A percentile compares a stretch with the other conserved stretches of the same genome.
These are phyloP conservation scores for Exidia glandulosa DNA, from an alignment of 768 basidiomycete genomes.

Conservation along the genomic window DNA sequence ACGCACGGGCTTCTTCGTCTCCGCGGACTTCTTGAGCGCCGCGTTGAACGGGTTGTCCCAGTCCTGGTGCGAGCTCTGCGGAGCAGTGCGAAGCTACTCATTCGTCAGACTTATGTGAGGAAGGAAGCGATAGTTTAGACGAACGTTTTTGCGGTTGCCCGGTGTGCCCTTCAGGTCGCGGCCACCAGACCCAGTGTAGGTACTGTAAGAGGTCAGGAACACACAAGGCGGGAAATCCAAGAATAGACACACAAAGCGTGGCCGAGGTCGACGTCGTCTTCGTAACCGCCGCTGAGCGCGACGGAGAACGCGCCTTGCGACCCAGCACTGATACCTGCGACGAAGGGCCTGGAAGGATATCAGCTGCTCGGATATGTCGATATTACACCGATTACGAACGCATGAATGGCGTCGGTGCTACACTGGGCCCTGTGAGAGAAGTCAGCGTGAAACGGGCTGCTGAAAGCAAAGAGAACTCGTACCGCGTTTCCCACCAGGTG, in stretches of 20 bases:
- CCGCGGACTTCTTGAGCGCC: slow-evolving; percentile 62
- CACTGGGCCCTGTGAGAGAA: slow-evolving; percentile 38
- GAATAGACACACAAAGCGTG: slow-evolving; percentile 60
- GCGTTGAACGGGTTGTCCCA: slow-evolving; percentile 68
- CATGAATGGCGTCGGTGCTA: slow-evolving; percentile 71
- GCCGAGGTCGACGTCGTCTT: slow-evolving; percentile 74
- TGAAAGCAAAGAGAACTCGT: slow-evolving; percentile 13
- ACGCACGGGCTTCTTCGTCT: slow-evolving; percentile 72
- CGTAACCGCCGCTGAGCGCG: slow-evolving; percentile 81
- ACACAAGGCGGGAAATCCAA: not conserved
- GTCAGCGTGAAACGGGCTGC: not conserved
- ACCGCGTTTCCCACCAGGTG: slow-evolving; percentile 71
- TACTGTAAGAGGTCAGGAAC: slow-evolving; percentile 29
- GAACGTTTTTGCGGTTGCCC: slow-evolving; percentile 69
- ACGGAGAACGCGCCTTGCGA: slow-evolving; percentile 70
- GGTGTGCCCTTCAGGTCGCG: slow-evolving; percentile 82
- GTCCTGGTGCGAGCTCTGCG: slow-evolving; percentile 72
- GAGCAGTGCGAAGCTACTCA: slow-evolving; percentile 74
- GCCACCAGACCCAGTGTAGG: slow-evolving; percentile 78
- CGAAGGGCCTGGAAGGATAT: slow-evolving; percentile 48
- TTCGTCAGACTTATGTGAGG: not conserved
- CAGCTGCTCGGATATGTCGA: slow-evolving; percentile 1
- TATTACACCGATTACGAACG: slow-evolving; percentile 38
- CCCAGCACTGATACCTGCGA: slow-evolving; percentile 68
- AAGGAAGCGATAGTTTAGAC: slow-evolving; percentile 10